phyloP scores from a whole-genome alignment of 2,329 filamentous ascomycete genomes.

The Fusarium heterosporum region DNA sequence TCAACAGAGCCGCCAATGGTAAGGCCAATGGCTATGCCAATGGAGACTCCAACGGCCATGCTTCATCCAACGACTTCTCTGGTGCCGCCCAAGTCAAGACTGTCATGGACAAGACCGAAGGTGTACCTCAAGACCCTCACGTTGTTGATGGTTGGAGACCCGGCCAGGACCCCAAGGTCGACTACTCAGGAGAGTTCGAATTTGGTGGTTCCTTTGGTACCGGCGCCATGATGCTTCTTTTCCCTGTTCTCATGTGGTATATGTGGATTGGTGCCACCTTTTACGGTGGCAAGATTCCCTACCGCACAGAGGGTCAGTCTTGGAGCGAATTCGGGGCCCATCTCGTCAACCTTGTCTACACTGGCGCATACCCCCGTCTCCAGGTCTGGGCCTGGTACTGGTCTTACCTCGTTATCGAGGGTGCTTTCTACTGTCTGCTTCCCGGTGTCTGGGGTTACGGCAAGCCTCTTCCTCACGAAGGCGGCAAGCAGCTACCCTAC shows the following conservation, averaged over 20 bases:
- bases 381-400: conserved; percentile 96
- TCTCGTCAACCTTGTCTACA: conserved; percentile 78
- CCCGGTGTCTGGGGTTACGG: conserved; percentile 90
- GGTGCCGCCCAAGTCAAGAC: conserved; percentile 24
- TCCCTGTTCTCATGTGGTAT: conserved; percentile 97
- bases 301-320: conserved; percentile 72
- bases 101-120: conserved; percentile 36
- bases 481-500: conserved; percentile 88
- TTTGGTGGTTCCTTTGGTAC: conserved; percentile 91
- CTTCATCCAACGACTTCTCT: conserved; percentile 25
- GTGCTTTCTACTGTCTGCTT: conserved; percentile 82
- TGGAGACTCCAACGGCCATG: conserved; percentile 41
- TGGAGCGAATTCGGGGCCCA: conserved; percentile 78
- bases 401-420: conserved; percentile 89
- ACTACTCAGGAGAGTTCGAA: conserved; percentile 76
- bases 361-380: conserved; percentile 83
- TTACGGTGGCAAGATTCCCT: conserved; percentile 86
- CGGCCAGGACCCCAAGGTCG: conserved; percentile 71
- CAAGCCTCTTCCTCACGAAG: conserved; percentile 85
- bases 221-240: conserved; percentile 86
- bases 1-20: conserved; percentile 42
- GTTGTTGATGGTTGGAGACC: conserved; percentile 68
- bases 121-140: conserved; percentile 36
- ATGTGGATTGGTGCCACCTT: conserved; percentile 98
- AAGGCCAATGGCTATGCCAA: conserved; percentile 46